Evolutionary conservation across 2,329 filamentous ascomycete species (phyloP), one percentile per base, ranked within the genome.

Genomic region (Plenodomus lindquistii): DNA sequence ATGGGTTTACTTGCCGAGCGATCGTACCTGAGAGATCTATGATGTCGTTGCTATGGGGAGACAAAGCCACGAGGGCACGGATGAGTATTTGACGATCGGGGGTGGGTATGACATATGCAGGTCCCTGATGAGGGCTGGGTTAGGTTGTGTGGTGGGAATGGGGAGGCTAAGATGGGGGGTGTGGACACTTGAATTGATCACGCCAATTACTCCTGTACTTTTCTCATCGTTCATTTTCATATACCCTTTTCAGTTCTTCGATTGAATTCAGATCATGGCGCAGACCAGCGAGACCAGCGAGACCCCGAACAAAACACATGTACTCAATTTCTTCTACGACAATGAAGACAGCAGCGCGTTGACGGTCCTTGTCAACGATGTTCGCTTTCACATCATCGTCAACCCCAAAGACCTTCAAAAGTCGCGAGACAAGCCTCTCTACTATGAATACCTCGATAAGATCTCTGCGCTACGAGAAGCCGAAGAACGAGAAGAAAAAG

Each of bases 381-480:
- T 60, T 11, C 57, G 55, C 36, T 60, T 59, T 20, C 55, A 60
- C 18, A 20, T 59, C 37, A 53, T 40, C 2, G 49, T 49, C 9
- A 36, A 53, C 16, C 48, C 49, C 2, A 48, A 49, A 6, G 47
- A 40, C 9, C 34, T 59, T 2, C 51, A 55, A 38, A 55, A 55
- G 24, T 51, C 50, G 2, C 42, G 49, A 7, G 53, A 59, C 4
- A 59, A 57, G 29, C 46, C 45, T 3, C 20, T 59, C 2, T 60
- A 57, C 40, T 53, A 57, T n/a, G 53, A 57, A 16, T 59, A 60
- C 19, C 47, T 60, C 2, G 55, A 59, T 16, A 57, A 55, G 20
- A 40, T 59, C 10, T 50, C 38, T 9, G 47, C 40, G 1, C 47
- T 59, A 13, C 57, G 57, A 15, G 50, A 57, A 37, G 51, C 55